Base-by-base conservation (phyloP, 1,284 basidiomycete genomes). In the Malassezia japonica region DNA sequence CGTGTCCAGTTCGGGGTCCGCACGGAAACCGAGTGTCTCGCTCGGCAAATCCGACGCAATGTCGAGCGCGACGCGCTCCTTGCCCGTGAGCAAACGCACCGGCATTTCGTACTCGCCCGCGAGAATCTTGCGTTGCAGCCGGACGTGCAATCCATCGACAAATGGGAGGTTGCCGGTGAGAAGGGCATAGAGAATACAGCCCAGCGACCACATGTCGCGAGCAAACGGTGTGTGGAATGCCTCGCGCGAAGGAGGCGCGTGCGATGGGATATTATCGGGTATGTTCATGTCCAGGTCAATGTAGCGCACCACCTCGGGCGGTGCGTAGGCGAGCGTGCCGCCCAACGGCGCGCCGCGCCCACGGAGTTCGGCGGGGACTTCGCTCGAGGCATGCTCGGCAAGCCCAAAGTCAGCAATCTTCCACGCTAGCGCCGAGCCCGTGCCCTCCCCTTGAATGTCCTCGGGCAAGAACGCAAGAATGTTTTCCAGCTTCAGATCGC, bases 401-500 rank as follows among this genome's bases (percentile, higher is more conserved):
- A 80, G 78, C 29, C 79, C 79, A 61, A 80, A 80, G 64, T 80
- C 79, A 15, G 77, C 76, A 3, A 80, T 69, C 60, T 78, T 78
- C 48, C 48, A 50, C 3, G 16, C 73, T 6, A 40, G 13, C 23
- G 38, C 23, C 21, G 38, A 8, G 6, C 3, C 13, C 2, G 13
- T 18, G 21, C 10, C 28, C 10, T 40, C 38, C 10, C 28, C 28
- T 8, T 3, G 13, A 7, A 24, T 23, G 55, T 78, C 77, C 27
- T 77, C 77, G 35, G 75, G 75, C 69, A 79, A 78, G n/a, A 78
- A 79, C 6, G 76, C 78, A 23, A 80, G 70, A 36, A 80, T 78
- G 63, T 80, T 80, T 56, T 78, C 78, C 1, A 78, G 77, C 64
- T 79, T 79, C 31, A 79, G 65, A 56, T 79, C 78, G 61, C 78